These are phyloP conservation scores for Rhodosporidiobolus odoratus DNA, from an alignment of 768 basidiomycete species.

Conservation along the genomic window DNA sequence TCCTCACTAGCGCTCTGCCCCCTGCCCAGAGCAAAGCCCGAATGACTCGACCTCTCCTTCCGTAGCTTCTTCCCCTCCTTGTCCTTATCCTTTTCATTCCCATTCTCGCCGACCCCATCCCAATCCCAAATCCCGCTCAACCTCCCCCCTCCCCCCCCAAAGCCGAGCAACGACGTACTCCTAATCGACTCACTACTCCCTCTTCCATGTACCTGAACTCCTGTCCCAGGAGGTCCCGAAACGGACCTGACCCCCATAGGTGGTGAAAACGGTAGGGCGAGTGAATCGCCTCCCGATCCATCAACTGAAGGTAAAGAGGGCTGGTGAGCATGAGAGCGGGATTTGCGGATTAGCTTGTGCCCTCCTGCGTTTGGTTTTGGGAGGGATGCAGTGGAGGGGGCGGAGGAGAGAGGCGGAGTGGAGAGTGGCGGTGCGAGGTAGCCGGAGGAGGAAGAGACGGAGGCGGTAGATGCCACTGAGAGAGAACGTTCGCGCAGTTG, in stretches of 20 bases:
- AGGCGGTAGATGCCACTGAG: not conserved
- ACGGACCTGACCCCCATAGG: not conserved
- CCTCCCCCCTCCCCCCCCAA: too few relatives aligned
- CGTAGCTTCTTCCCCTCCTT: slow-evolving; percentile 2
- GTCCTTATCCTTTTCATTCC: too few relatives aligned
- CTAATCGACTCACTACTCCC: too few relatives aligned
- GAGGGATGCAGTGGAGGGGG: not conserved
- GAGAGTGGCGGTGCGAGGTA: too few relatives aligned
- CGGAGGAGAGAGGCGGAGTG: not conserved
- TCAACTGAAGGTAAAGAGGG: not conserved
- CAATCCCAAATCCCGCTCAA: not conserved
- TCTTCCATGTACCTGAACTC: too few relatives aligned
- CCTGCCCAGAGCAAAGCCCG: not conserved
- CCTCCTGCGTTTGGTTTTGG: not conserved
- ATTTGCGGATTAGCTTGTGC: slow-evolving; percentile 21
- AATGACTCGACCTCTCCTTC: not conserved
- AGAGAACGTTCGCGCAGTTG: not conserved
- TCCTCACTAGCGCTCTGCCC: not conserved
- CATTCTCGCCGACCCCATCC: not conserved
- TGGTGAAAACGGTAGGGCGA: too few relatives aligned
- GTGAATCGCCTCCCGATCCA: too few relatives aligned
- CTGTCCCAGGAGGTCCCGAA: not conserved
- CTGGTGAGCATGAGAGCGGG: slow-evolving; percentile 4
- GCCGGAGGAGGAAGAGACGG: not conserved
- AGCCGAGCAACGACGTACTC: too few relatives aligned